Evolutionary conservation across 2,329 filamentous ascomycete species (phyloP).

Genomic region (Teratosphaeria epicoccoides): DNA sequence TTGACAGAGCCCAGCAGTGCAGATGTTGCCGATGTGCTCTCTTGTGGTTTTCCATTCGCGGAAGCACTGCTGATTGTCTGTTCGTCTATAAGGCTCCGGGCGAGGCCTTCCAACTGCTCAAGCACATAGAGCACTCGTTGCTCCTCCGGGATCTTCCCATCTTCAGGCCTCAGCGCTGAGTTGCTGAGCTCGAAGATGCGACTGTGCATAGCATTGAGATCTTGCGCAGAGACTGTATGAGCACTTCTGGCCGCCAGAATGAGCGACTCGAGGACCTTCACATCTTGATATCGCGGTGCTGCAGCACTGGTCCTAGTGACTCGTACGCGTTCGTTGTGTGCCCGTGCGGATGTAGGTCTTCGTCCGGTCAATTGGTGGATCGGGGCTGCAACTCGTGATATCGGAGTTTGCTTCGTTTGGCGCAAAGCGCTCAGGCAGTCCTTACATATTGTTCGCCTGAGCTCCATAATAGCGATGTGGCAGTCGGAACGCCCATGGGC

Average conservation of each 20-base stretch:
- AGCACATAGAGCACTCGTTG: constrained; percentile 24
- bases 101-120: constrained; percentile 22
- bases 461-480: constrained; percentile 8
- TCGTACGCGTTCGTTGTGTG: constrained; percentile 5
- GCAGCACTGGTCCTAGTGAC: neutral
- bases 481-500: neutral
- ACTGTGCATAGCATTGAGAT: constrained; percentile 16
- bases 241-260: constrained; percentile 7
- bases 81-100: constrained; percentile 17
- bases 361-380: constrained; percentile 1
- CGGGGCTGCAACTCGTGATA: neutral
- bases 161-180: constrained; percentile 16
- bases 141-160: constrained; percentile 17
- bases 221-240: constrained; percentile 8
- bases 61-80: constrained; percentile 1
- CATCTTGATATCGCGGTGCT: constrained; percentile 1
- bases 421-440: constrained; percentile 10
- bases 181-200: constrained; percentile 20
- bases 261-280: constrained; percentile 7
- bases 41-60: constrained; percentile 1
- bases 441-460: constrained; percentile 8
- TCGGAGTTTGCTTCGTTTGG: neutral
- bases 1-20: constrained; percentile 42
- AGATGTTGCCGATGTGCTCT: constrained; percentile 38
- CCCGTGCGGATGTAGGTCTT: constrained; percentile 3